Percentiles rank a stretch among this genome's conserved stretches.
Conservation (phyloP, 805 yeast species). For the Cyberlindnera mississippiensis region DNA sequence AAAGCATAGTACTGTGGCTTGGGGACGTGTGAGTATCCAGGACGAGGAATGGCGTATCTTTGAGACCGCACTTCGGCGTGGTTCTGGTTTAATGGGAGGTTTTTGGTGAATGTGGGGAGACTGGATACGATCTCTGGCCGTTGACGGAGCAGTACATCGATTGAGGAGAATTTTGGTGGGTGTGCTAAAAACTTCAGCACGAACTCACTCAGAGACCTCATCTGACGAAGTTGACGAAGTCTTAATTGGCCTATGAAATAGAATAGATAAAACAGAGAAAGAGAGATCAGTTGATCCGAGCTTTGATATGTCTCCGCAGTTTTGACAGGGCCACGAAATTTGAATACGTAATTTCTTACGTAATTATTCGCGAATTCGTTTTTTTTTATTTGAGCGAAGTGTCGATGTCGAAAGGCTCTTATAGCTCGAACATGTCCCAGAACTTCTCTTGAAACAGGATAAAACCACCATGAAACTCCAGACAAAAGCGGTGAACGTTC, state of each 20-base stretch:
- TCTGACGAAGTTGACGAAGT: too few relatives aligned
- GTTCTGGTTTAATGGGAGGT: conserved; percentile 10
- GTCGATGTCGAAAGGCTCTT: too few relatives aligned
- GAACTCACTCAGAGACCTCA: too few relatives aligned
- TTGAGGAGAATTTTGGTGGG: conserved; percentile 2
- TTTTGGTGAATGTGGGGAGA: not conserved
- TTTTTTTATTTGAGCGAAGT: not conserved
- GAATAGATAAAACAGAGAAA: too few relatives aligned
- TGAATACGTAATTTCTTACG: too few relatives aligned
- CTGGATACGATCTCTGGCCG: not conserved
- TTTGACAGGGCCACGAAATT: too few relatives aligned
- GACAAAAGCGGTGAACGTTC: conserved; percentile 68
- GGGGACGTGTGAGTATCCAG: conserved; percentile 9
- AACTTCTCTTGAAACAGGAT: too few relatives aligned
- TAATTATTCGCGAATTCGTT: not conserved
- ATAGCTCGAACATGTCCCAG: too few relatives aligned
- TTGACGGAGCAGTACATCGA: not conserved
- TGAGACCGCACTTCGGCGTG: not conserved
- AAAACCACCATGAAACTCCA: conserved; percentile 63
- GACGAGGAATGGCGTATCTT: conserved; percentile 11
- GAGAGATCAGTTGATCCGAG: too few relatives aligned
- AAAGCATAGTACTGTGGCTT: conserved; percentile 20
- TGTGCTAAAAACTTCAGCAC: too few relatives aligned
- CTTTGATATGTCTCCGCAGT: too few relatives aligned
- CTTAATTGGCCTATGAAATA: too few relatives aligned